Percentiles rank a stretch among this genome's conserved stretches.
phyloP scores from a whole-genome alignment of 805 yeast genomes.

The Ogataea polymorpha region DNA sequence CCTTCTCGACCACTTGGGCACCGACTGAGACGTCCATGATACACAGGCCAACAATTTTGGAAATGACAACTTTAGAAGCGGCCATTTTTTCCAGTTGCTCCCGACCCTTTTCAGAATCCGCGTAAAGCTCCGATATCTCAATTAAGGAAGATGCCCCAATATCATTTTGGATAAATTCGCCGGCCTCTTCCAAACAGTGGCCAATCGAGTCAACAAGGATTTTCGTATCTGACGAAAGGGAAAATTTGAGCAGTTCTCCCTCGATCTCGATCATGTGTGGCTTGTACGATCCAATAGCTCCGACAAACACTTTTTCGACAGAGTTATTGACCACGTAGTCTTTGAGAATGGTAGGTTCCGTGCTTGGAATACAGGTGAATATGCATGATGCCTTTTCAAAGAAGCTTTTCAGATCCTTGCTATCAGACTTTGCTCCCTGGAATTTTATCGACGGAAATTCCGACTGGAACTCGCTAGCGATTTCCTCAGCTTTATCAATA shows the following conservation, averaged over 20 bases:
- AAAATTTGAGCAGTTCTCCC: conserved; percentile 36
- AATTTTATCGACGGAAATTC: conserved; percentile 34
- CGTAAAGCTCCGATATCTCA: conserved; percentile 43
- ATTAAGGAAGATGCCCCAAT: conserved; percentile 39
- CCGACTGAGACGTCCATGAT: conserved; percentile 63
- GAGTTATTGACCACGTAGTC: conserved; percentile 28
- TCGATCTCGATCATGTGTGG: conserved; percentile 68
- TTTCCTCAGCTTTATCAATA: conserved; percentile 35
- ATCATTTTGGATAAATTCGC: conserved; percentile 53
- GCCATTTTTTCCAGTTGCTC: conserved; percentile 17
- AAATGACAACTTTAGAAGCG: conserved; percentile 38
- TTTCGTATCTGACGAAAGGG: conserved; percentile 36
- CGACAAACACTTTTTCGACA: conserved; percentile 39
- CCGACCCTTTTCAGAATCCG: conserved; percentile 2
- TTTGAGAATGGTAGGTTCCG: conserved; percentile 41
- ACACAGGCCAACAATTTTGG: conserved; percentile 60
- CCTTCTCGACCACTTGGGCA: conserved; percentile 35
- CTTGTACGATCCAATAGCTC: conserved; percentile 64
- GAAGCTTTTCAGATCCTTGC: conserved; percentile 19
- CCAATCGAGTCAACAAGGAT: conserved; percentile 59
- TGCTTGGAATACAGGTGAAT: conserved; percentile 61
- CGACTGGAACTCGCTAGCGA: conserved; percentile 28
- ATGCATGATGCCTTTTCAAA: conserved; percentile 44
- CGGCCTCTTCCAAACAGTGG: conserved; percentile 59
- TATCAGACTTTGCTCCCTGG: conserved; percentile 18